Base-by-base conservation (phyloP, 2,329 filamentous ascomycete species). In the Laburnicola sp. region DNA sequence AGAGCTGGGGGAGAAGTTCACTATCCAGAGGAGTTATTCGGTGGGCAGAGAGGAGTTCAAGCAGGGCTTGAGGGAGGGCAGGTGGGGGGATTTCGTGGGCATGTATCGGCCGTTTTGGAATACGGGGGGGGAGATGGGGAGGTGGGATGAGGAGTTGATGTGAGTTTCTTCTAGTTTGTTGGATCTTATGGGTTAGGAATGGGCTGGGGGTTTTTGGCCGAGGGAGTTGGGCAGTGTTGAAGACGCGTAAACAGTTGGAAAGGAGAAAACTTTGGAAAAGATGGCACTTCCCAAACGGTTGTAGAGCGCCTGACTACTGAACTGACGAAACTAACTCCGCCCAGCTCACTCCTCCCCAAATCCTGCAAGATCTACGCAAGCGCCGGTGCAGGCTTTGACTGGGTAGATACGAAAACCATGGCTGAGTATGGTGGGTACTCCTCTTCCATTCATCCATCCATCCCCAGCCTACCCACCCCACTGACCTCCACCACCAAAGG, bases 51-150 rank as follows among this genome's bases (percentile, higher is more conserved):
- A 67, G 4, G 73, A 74, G 5, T 77, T 77, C 60, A 76, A 70
- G 36, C 32, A 58, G 6, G 74, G 74, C 2, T 46, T 78, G 30
- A 61, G 66, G 50, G 64, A 69, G 34, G 69, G 64, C 32, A 64
- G 54, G 46, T 77, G 74, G 62, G 75, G 75, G 2, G 65, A 76
- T 48, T 78, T 78, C 40, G 69, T 72, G 8, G 75, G 66, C 41
- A 78, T 76, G 37, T 82, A 83, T 58, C 74, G 83, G 2, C 83
- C 83, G 0, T 85, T 84, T 65, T 86, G 82, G 82, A 81, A 82
- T 51, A 85, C 83, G 0, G 84, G 84, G 1, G 82, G 82, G 3
- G 84, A 86, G 58, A 86, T 86, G 82, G 82, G 82, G 0, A 78
- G 79, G 23, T 86, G 83, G 82, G 81, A 87, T 58, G 60, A 68